phyloP scores from a whole-genome alignment of 2,329 filamentous ascomycete genomes.

The Fusarium redolens region DNA sequence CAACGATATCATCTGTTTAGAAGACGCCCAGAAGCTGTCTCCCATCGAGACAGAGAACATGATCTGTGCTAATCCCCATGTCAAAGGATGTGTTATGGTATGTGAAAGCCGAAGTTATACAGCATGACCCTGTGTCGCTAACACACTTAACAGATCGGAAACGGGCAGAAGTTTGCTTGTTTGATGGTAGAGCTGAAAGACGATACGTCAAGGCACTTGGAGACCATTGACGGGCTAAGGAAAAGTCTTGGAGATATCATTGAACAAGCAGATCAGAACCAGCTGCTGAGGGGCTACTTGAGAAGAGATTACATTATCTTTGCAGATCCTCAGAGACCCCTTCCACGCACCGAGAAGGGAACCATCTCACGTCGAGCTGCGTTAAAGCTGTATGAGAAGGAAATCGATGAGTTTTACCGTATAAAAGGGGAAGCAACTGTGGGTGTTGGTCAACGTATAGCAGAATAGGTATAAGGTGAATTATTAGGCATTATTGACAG shows the following conservation, averaged over 20 bases:
- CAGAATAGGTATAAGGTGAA: rapidly evolving
- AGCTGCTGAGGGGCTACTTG: background rate
- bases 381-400: background rate
- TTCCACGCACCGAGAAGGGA: background rate
- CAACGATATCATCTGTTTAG: background rate
- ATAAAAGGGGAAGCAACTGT: background rate
- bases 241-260: background rate
- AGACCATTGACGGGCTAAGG: rapidly evolving
- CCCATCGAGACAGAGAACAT: background rate
- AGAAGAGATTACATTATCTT: background rate
- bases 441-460: background rate
- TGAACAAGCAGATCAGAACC: background rate
- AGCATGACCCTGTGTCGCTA: rapidly evolving
- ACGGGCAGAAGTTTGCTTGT: background rate
- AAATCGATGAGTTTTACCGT: background rate
- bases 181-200: background rate
- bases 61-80: background rate
- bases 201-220: rapidly evolving
- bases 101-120: rapidly evolving
- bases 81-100: background rate
- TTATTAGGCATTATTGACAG: too few species aligned
- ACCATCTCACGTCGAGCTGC: background rate
- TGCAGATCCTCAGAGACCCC: rapidly evolving
- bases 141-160: rapidly evolving
- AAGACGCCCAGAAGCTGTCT: background rate